Evolutionary conservation across 2,329 filamentous ascomycete species (phyloP).

Genomic region (Trichoderma guizhouense): DNA sequence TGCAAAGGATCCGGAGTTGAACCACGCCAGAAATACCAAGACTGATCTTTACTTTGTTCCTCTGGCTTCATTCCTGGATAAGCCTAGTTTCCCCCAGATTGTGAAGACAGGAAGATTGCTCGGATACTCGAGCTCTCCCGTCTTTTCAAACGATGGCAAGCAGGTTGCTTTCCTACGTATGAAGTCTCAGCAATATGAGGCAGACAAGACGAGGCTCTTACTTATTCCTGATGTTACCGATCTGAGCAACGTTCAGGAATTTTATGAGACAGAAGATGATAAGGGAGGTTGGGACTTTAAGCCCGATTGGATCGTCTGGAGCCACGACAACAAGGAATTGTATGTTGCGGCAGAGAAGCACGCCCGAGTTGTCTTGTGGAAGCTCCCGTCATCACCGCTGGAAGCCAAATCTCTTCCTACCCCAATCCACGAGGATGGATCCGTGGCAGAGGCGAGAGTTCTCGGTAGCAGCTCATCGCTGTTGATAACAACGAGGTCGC

Average conservation of each 20-base stretch:
- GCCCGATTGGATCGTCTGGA: constrained; percentile 57
- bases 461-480: constrained; percentile 49
- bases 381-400: constrained; percentile 53
- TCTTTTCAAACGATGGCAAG: constrained; percentile 70
- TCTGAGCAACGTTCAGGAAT: constrained; percentile 57
- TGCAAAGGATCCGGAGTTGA: constrained; percentile 68
- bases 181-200: constrained; percentile 73
- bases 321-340: constrained; percentile 57
- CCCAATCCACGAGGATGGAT: constrained; percentile 51
- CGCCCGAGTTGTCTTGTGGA: constrained; percentile 61
- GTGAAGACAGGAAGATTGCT: constrained; percentile 53
- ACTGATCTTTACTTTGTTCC: constrained; percentile 75
- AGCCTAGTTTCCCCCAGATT: constrained; percentile 49
- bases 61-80: constrained; percentile 57
- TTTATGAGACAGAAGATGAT: constrained; percentile 60
- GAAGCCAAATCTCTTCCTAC: constrained; percentile 47
- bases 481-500: constrained; percentile 64
- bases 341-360: constrained; percentile 72
- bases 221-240: constrained; percentile 60
- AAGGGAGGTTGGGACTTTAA: constrained; percentile 60
- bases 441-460: constrained; percentile 50
- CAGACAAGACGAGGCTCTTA: constrained; percentile 65
- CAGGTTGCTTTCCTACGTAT: constrained; percentile 76
- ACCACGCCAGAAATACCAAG: constrained; percentile 73
- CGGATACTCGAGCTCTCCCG: constrained; percentile 64